Base-by-base conservation (phyloP, 257 asterid species). In the Petrea volubilis region DNA sequence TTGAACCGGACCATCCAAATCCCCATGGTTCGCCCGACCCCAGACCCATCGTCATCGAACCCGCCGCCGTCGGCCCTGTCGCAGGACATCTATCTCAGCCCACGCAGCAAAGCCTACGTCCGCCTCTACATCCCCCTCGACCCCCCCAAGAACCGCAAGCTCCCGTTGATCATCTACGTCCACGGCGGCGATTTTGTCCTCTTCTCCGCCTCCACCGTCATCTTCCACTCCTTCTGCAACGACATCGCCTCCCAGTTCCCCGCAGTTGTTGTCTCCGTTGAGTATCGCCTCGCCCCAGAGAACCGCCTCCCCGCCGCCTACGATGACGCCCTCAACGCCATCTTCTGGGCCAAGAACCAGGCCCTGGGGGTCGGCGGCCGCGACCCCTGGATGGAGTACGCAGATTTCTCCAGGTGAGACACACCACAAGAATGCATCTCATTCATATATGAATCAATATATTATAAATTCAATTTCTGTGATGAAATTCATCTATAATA, bases 231-330 rank as follows among this genome's bases (percentile, higher is more conserved):
- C 29, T 75, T 75, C 27, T 68, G 66, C 55, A 25, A 66, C 36
- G 59, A 56, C 49, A 28, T 75, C 18, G 50, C 79, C 12, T 38
- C 71, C 5, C 38, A 51, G 52, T 11, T 68, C 4, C 75, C 71
- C 18, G 53, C 58, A 13, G 33, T 75, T 2, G 51, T 67, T 4
- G 31, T 40, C 27, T 67, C 79, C 0, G 70, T 74, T 2, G 71
- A 74, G 36, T 74, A 74, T 47, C 74, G 74, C 7, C 70, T 57
- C 28, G 70, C 74, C 29, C 79, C 79, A 0, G 79, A 74, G 56
- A 58, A 67, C 64, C 79, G 69, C 57, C 79, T 75, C 64, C 79
- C 75, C 0, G 75, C 75, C 13, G 75, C 74, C 43, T 75, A 59
- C 20, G 68, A 75, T 14, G 79, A 75, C 51, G 74, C 70, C 0